phyloP scores from a whole-genome alignment of 345 rosid species.

The Lepidium aucheri region DNA sequence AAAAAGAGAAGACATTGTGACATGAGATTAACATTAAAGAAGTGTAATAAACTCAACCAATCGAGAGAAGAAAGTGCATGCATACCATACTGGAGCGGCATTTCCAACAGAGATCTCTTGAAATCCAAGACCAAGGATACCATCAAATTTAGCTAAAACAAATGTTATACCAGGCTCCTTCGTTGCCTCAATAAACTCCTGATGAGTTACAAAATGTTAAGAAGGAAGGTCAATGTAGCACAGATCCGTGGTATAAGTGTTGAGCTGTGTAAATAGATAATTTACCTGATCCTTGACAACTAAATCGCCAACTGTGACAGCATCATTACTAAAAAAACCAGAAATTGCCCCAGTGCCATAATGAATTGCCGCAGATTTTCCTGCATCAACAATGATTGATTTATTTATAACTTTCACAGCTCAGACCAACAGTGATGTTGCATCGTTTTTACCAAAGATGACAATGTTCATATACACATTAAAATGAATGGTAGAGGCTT shows the following conservation, averaged over 20 bases:
- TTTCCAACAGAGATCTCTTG: slow-evolving; percentile 84
- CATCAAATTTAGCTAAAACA: slow-evolving; percentile 85
- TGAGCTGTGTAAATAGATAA: not conserved
- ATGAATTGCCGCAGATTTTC: slow-evolving; percentile 68
- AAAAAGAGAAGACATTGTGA: not conserved
- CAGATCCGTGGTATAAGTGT: not conserved
- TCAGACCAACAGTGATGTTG: not conserved
- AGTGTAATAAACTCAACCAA: not conserved
- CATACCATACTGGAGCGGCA: slow-evolving; percentile 81
- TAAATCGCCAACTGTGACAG: slow-evolving; percentile 64
- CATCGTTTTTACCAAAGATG: not conserved
- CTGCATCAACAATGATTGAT: slow-evolving; percentile 29
- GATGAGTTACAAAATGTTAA: not conserved
- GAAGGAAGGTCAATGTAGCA: slow-evolving; percentile 2
- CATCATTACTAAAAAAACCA: slow-evolving; percentile 79
- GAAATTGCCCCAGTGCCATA: slow-evolving; percentile 84
- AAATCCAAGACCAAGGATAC: slow-evolving; percentile 93
- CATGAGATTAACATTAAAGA: not conserved
- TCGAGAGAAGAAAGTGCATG: not conserved
- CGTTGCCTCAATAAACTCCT: slow-evolving; percentile 97
- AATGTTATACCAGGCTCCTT: slow-evolving; percentile 82
- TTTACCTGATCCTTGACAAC: slow-evolving; percentile 67
- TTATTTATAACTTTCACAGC: not conserved
- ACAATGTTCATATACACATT: not conserved
- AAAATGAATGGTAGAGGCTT: not conserved